A percentile compares a stretch with the other conserved stretches of the same genome.
Evolutionary conservation across 2,329 filamentous ascomycete species (phyloP).

Genomic region (Thielaviopsis musarum): DNA sequence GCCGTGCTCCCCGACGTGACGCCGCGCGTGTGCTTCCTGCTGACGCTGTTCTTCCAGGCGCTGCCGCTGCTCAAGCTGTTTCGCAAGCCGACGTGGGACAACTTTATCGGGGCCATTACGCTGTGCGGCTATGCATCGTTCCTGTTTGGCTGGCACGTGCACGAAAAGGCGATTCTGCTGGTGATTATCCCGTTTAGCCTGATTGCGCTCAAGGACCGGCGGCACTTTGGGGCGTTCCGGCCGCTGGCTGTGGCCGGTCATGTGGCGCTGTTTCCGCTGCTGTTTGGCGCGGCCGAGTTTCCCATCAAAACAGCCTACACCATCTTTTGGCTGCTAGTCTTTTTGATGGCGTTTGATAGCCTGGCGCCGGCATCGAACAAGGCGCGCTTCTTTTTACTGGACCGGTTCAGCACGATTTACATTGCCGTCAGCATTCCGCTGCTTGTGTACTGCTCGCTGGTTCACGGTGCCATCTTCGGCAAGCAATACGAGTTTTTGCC

Average conservation of each 20-base stretch:
- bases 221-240: conserved; percentile 80
- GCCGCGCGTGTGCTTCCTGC: conserved; percentile 59
- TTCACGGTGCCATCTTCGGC: conserved; percentile 74
- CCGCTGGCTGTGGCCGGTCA: conserved; percentile 86
- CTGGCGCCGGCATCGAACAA: conserved; percentile 69
- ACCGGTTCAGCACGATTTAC: conserved; percentile 80
- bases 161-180: conserved; percentile 89
- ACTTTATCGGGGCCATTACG: conserved; percentile 75
- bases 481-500: conserved; percentile 76
- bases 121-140: conserved; percentile 94
- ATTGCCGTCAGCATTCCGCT: conserved; percentile 79
- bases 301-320: conserved; percentile 90
- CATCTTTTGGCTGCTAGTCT: conserved; percentile 74
- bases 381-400: conserved; percentile 73
- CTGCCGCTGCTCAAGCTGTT: conserved; percentile 74
- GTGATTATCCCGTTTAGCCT: conserved; percentile 92
- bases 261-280: conserved; percentile 82
- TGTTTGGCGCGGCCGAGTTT: conserved; percentile 86
- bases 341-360: conserved; percentile 72
- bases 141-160: conserved; percentile 95
- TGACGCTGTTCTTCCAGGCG: conserved; percentile 70
- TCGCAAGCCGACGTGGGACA: conserved; percentile 64
- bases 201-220: conserved; percentile 73
- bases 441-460: conserved; percentile 70
- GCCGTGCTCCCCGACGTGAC: conserved; percentile 80